Evolutionary conservation across 2,329 filamentous ascomycete species (phyloP), one percentile per base, ranked within the genome.

Genomic region (Hypomyces rosellus): DNA sequence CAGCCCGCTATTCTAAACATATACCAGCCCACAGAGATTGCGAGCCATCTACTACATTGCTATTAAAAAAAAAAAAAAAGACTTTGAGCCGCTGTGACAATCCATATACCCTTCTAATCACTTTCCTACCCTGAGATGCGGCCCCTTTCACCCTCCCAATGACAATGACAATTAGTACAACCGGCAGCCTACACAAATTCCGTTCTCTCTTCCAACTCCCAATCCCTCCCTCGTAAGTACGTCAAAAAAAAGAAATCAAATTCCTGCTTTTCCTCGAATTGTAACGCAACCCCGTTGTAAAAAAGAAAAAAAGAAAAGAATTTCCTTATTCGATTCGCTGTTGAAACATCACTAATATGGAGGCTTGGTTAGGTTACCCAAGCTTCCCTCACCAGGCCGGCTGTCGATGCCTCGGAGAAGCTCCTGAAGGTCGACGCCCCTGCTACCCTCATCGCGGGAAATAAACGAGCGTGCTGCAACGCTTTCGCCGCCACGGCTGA

Each of bases 381-480:
- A 54, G 43, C 65, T 69, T 37, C 69, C 67, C 59, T 78, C 76
- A 18, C 69, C 72, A 2, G 67, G 65, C 15, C 69, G 66, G 57
- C 73, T 73, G 57, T 79, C 75, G 55, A 80, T 78, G 9, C 74
- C 74, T 54, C 69, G 69, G 44, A 80, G 62, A 43, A 80, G 62
- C 45, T 76, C 70, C 52, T 75, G 68, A 51, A 80, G 61, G 55
- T 79, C 75, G 65, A 76, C 68, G 0, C 58, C 65, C 33, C 63
- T 67, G 20, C 59, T 46, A 48, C 59, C 63, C 34, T 65, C 65
- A 16, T 66, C 63, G 5, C 65, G 63, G 8, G 63, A 65, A 25
- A 62, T 55, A 47, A 66, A 59, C 2, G 69, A 69, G 25, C 63
- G 61, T 12, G 63, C 62, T n/a, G 64, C 55, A 16, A 63, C 55